Evolutionary conservation across 1,284 basidiomycete genomes (phyloP).

Genomic region (Irpex sp.): DNA sequence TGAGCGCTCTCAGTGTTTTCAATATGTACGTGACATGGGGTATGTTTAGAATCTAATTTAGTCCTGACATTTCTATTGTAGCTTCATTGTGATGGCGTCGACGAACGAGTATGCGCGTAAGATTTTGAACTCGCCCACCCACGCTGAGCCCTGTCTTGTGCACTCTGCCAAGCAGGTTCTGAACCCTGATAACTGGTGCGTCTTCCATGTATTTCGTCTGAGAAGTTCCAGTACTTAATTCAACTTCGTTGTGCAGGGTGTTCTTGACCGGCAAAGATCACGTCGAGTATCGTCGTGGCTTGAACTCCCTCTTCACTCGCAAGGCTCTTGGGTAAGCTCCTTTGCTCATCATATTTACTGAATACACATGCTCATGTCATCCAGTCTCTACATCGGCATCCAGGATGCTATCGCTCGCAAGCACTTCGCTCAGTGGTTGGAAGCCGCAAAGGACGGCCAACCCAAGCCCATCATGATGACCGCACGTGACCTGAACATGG

Average conservation of each 20-base stretch:
- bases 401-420: slow-evolving; percentile 86
- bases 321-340: slow-evolving; percentile 77
- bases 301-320: slow-evolving; percentile 93
- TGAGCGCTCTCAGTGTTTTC: slow-evolving; percentile 90
- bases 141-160: slow-evolving; percentile 92
- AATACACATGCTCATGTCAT: slow-evolving; percentile 1
- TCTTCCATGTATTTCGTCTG: not conserved
- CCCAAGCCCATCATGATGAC: slow-evolving; percentile 84
- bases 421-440: slow-evolving; percentile 74
- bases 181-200: slow-evolving; percentile 87
- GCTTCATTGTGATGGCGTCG: slow-evolving; percentile 96
- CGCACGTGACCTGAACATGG: slow-evolving; percentile 95
- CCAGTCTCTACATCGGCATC: slow-evolving; percentile 77
- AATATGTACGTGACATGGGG: slow-evolving; percentile 73
- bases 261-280: slow-evolving; percentile 95
- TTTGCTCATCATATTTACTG: not conserved
- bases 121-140: slow-evolving; percentile 87
- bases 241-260: slow-evolving; percentile 62
- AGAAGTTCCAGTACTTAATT: not conserved
- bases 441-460: slow-evolving; percentile 42
- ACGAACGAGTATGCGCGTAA: slow-evolving; percentile 89
- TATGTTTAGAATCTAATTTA: not conserved
- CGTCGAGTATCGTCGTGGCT: slow-evolving; percentile 89
- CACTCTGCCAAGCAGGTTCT: slow-evolving; percentile 90
- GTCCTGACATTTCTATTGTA: slow-evolving; percentile 28